Evolutionary conservation across 1,284 basidiomycete species (phyloP), one percentile per base, ranked within the genome.

Genomic region (Malassezia brasiliensis): DNA sequence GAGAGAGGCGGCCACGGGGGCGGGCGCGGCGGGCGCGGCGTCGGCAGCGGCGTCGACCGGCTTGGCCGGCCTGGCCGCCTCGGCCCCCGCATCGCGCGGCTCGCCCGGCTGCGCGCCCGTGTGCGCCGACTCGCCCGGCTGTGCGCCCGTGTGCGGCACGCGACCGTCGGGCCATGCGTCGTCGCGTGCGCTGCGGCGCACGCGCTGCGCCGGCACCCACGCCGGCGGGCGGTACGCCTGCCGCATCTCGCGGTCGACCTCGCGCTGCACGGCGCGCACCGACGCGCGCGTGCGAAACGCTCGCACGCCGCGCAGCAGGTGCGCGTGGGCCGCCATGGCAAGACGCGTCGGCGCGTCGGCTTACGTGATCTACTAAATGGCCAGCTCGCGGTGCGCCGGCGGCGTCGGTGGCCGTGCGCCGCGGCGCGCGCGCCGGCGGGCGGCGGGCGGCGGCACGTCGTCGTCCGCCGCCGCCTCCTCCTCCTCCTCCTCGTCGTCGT

Each of bases 251-350:
- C 41, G 31, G 17, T 54, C 52, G 20, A 30, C 25, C 34, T 54
- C 47, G 46, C 47, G 46, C 47, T 54, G 52, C 52, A 36, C 46
- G 11, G 46, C 47, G 15, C 35, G 47, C 32, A 32, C 22, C 12
- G 36, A 20, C 15, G 36, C 51, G 47, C 38, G 47, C 52, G 32
- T 17, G 38, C 40, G 39, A 28, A 37, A 11, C 31, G 11, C 38
- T 14, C 38, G 39, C 25, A 36, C 34, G 35, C 50, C 39, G 32
- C 25, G 50, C 40, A 38, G 20, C 25, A 39, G 10, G 20, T 28
- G 42, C 35, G 38, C 30, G 2, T 12, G 19, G 15, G n/a, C 22
- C 20, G 11, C 10, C 28, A 31, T 41, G 34, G 17, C 17, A 15
- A 20, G 30, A 50, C 38, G 39, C 38, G 45, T 28, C 19, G 38